These are phyloP conservation scores for Dujonia santamariae DNA, from an alignment of 1,139 yeast species.

Conservation along the genomic window DNA sequence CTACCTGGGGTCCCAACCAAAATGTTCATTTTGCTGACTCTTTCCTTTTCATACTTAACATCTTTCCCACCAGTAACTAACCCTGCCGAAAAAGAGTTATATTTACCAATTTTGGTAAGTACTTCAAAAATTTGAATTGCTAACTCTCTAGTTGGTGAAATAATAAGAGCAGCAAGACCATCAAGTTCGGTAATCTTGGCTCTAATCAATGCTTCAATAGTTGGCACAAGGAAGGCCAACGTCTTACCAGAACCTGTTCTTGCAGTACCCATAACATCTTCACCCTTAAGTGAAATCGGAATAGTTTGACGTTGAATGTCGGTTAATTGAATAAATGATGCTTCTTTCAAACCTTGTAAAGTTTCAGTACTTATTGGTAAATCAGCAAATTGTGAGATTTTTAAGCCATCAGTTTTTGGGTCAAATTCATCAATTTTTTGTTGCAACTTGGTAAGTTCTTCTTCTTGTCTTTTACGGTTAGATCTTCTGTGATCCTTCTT, in stretches of 20 bases:
- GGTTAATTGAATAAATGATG: slow-evolving; percentile 72
- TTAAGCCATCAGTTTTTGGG: slow-evolving; percentile 25
- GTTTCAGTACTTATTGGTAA: slow-evolving; percentile 73
- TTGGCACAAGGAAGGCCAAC: slow-evolving; percentile 84
- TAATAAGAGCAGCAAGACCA: slow-evolving; percentile 89
- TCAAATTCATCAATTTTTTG: slow-evolving; percentile 51
- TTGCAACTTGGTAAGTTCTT: slow-evolving; percentile 43
- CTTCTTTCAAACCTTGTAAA: slow-evolving; percentile 66
- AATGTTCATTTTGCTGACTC: slow-evolving; percentile 80
- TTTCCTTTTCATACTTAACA: slow-evolving; percentile 79
- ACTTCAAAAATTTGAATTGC: slow-evolving; percentile 96
- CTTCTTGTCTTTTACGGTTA: slow-evolving; percentile 38
- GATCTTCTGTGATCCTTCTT: slow-evolving; percentile 18
- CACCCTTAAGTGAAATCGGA: slow-evolving; percentile 72
- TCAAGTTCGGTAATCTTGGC: slow-evolving; percentile 83
- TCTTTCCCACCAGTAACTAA: slow-evolving; percentile 97
- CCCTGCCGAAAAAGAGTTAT: slow-evolving; percentile 85
- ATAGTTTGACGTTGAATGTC: slow-evolving; percentile 84
- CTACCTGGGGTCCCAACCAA: slow-evolving; percentile 97
- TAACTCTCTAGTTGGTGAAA: slow-evolving; percentile 91
- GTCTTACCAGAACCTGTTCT: slow-evolving; percentile 98
- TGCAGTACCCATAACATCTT: slow-evolving; percentile 90
- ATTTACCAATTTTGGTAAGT: slow-evolving; percentile 75
- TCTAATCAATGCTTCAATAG: slow-evolving; percentile 67
- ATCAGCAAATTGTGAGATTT: slow-evolving; percentile 50